Conservation (phyloP, 1,284 basidiomycete genomes). For the Pisolithus thermaeus region DNA sequence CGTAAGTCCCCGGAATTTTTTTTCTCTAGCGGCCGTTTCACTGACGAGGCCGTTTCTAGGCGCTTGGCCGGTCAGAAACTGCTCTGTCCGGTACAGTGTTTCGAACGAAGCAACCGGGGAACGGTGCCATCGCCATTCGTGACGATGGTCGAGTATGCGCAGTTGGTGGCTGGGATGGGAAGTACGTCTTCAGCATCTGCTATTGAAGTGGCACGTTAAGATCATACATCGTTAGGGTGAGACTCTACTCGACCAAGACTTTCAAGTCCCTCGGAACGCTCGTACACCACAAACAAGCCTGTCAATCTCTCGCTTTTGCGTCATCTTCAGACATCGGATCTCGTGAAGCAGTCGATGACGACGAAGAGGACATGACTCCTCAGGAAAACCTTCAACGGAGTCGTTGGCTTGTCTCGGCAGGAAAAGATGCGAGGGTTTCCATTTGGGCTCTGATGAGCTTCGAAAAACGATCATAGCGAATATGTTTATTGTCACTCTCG, state of each 20-base stretch:
- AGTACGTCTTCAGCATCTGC: slow-evolving; percentile 40
- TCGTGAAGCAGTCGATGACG: slow-evolving; percentile 26
- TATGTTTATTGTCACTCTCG: not conserved
- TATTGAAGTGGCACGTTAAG: not conserved
- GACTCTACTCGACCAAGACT: slow-evolving; percentile 70
- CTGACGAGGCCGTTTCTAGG: not conserved
- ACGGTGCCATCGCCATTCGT: slow-evolving; percentile 68
- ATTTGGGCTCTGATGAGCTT: slow-evolving; percentile 79
- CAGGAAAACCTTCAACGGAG: slow-evolving; percentile 48
- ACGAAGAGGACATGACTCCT: slow-evolving; percentile 44
- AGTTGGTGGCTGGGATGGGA: slow-evolving; percentile 86
- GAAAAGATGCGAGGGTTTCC: slow-evolving; percentile 70
- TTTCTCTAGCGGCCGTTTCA: not conserved
- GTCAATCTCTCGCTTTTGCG: slow-evolving; percentile 70
- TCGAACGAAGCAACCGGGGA: slow-evolving; percentile 76
- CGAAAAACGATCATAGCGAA: slow-evolving; percentile 23
- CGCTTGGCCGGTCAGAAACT: slow-evolving; percentile 7
- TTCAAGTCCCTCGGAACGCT: slow-evolving; percentile 78
- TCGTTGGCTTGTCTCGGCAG: slow-evolving; percentile 69
- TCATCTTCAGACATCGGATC: slow-evolving; percentile 1
- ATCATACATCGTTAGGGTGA: slow-evolving; percentile 45
- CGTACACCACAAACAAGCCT: slow-evolving; percentile 69
- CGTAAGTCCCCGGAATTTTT: slow-evolving; percentile 30
- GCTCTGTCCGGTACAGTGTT: slow-evolving; percentile 26
- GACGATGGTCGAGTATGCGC: slow-evolving; percentile 73